Evolutionary conservation across 2,329 filamentous ascomycete species (phyloP).

Genomic region (Calonectria montana): DNA sequence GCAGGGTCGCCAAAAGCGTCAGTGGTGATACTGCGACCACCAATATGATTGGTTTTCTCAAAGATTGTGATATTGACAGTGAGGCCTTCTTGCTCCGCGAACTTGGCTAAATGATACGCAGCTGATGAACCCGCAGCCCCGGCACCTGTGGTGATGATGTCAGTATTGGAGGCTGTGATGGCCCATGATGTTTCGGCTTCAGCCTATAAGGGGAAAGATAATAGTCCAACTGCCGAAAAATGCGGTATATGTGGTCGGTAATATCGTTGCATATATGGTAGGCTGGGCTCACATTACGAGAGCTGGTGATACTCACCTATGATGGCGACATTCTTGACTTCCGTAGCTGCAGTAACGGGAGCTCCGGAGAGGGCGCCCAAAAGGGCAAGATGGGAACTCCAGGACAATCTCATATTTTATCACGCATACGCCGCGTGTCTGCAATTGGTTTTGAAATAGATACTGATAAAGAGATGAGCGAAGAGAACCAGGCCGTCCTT

Average conservation of each 20-base stretch:
- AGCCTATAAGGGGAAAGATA: background rate
- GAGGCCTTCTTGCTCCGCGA: constrained; percentile 70
- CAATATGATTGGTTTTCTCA: constrained; percentile 81
- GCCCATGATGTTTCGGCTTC: background rate
- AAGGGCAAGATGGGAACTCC: constrained; percentile 29
- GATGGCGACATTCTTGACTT: constrained; percentile 50
- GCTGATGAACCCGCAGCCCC: constrained; percentile 89
- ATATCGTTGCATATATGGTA: background rate
- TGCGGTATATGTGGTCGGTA: background rate
- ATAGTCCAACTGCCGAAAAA: background rate
- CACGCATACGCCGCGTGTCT: background rate
- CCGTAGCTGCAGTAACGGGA: constrained; percentile 13
- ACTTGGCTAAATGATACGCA: constrained; percentile 84
- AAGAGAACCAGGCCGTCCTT: background rate
- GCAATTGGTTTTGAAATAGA: background rate
- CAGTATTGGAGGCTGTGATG: background rate
- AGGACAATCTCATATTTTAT: constrained; percentile 30
- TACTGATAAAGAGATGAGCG: background rate
- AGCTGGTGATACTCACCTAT: constrained; percentile 46
- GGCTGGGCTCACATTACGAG: background rate
- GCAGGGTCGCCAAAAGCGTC: constrained; percentile 75
- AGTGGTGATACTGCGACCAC: constrained; percentile 89
- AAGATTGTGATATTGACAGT: constrained; percentile 86
- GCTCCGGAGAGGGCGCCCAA: constrained; percentile 30
- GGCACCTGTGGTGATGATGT: constrained; percentile 70